Percentiles rank a stretch among this genome's conserved stretches.
Conservation (phyloP, 2,329 filamentous ascomycete species). For the Sporothrix phasma region DNA sequence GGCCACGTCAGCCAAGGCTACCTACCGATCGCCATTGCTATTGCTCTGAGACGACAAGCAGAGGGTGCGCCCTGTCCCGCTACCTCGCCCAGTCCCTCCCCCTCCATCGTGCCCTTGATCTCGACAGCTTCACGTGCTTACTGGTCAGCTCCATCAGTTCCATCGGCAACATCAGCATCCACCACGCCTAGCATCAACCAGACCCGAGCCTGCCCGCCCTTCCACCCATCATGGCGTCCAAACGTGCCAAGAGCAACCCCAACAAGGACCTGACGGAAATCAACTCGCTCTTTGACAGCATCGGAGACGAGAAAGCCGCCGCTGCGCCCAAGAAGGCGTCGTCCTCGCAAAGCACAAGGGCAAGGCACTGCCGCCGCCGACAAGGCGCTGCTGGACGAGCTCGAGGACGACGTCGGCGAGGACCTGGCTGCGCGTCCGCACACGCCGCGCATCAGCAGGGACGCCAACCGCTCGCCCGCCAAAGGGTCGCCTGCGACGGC, state of each 20-base stretch:
- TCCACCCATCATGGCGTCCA: conserved; percentile 42
- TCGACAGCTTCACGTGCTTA: conserved; percentile 6
- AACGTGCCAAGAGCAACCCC: conserved; percentile 41
- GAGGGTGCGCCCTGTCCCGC: background rate
- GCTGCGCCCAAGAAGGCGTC: conserved; percentile 32
- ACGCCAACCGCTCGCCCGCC: conserved; percentile 24
- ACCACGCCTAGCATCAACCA: background rate
- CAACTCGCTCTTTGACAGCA: conserved; percentile 55
- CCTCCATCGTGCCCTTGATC: too few species aligned
- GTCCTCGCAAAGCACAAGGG: conserved; percentile 23
- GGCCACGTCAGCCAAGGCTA: background rate
- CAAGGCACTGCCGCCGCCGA: conserved; percentile 27
- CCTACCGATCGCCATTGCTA: too few species aligned
- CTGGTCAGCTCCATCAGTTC: background rate
- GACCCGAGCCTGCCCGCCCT: conserved; percentile 17
- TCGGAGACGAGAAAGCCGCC: conserved; percentile 42
- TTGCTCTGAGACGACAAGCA: background rate
- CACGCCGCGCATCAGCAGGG: conserved; percentile 63
- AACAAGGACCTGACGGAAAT: conserved; percentile 58
- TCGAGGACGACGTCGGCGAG: conserved; percentile 65
- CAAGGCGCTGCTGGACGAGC: conserved; percentile 76
- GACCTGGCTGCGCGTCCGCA: conserved; percentile 64
- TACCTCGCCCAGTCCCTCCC: background rate
- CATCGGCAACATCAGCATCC: background rate
- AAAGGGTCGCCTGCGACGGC: conserved; percentile 37